Base-by-base conservation (phyloP, 2,329 filamentous ascomycete genomes). In the Phyllosticta paracitricarpa region DNA sequence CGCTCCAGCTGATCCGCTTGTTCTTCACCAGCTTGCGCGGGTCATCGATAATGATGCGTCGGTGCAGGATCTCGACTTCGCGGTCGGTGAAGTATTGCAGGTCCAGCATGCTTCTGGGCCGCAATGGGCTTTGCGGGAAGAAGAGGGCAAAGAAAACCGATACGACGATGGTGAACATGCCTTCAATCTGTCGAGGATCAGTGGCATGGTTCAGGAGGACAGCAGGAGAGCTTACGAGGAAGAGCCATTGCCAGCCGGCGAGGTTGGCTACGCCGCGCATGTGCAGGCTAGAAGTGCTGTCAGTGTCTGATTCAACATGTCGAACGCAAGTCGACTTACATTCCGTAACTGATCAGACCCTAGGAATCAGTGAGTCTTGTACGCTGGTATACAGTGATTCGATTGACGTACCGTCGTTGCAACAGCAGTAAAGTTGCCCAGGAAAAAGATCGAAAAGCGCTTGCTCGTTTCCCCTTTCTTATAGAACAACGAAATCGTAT, bases 211-310 rank as follows among this genome's bases (percentile, higher is more conserved):
- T n/a, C n/a, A 22, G 19, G 24, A 22, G 7, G 19, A 53, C 9
- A 1, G 22, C 9, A 6, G 10, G 26, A 5, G 3, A 30, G 14
- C 25, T 57, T 51, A 62, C 60, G 10, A 72, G 68, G 64, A 83
- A 84, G 1, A 84, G 72, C 81, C 82, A 84, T 65, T 80, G 79
- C 81, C 81, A 84, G n/a, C 82, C 81, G 0, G 77, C 67, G 59
- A 78, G 71, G 6, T 77, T 78, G 1, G 71, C 74, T 1, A 77
- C 73, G 1, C 79, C 81, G 6, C 75, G 69, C 72, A 84, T 77
- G 60, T 79, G 78, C 25, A 84, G 72, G 40, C 81, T 78, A 2
- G 75, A 77, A 48, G 25, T 1, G 24, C 40, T 22, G 56, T 54
- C 14, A 10, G n/a, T 17, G 8, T 17, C 12, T 28, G 10, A 22